Evolutionary conservation across 768 basidiomycete genomes (phyloP), one percentile per base, ranked within the genome.

Genomic region (Punctularia strigosozonata): DNA sequence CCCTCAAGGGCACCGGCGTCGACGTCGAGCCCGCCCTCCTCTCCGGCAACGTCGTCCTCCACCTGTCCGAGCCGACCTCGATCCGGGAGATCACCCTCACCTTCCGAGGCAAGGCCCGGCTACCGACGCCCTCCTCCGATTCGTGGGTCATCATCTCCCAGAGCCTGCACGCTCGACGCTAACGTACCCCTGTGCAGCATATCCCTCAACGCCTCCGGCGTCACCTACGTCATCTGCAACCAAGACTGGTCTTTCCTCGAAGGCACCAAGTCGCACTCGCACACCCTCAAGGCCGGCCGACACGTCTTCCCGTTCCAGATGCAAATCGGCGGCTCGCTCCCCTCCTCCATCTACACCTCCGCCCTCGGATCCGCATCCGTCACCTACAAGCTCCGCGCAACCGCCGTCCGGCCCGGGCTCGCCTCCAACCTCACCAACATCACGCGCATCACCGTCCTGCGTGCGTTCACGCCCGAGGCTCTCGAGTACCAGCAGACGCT

Each of bases 401-500:
- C 77, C 34, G 87, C 80, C n/a, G 66, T 74, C 6, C 78, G 91
- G 3, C 72, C 83, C 0, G 84, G 85, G 15, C 73, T 86, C 41
- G 73, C 75, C 26, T 62, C 68, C 37, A 84, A 86, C 51, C 69
- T 87, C 41, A 72, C 80, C 38, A 66, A 75, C 2, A 59, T 66
- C 25, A 61, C 64, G 36, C 71, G 77, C 8, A 73, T 97, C 36
- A 60, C 66, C 41, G 64, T 98, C 44, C 48, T 84, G 35, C 76
- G 90, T 33, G 75, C 80, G 3, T 81, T 91, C 52, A 66, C 75
- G 15, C 55, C 75, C 2, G 89, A 91, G 44, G 82, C 92, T 1
- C 72, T 95, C 49, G 94, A 97, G 57, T 97, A 88, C 64, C 92
- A 89, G 51, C 91, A 97, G 54, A 89, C 89, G 2, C 71, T 95